Conservation (phyloP, 768 basidiomycete species). For the Fistulinella prunicolor region DNA sequence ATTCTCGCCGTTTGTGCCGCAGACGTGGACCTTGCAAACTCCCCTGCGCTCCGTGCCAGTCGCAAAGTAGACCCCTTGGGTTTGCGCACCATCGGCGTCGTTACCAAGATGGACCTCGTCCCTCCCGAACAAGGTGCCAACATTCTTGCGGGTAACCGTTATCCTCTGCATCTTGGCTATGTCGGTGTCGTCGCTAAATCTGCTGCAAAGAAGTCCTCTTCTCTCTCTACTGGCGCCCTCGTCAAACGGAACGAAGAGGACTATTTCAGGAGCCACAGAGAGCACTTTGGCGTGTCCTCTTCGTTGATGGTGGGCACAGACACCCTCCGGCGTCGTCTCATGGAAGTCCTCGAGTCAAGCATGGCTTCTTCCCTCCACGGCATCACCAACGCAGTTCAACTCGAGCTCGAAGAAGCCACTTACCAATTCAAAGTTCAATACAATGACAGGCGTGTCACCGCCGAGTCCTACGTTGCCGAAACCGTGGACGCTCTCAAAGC, state of each 20-base stretch:
- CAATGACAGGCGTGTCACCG: constrained; percentile 91
- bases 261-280: constrained; percentile 63
- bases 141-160: constrained; percentile 86
- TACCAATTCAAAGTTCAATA: constrained; percentile 99
- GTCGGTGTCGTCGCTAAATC: constrained; percentile 94
- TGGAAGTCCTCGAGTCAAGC: constrained; percentile 96
- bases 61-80: constrained; percentile 94
- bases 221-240: constrained; percentile 48
- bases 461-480: constrained; percentile 97
- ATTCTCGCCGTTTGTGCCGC: constrained; percentile 98
- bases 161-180: constrained; percentile 96
- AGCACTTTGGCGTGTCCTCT: constrained; percentile 57
- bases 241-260: constrained; percentile 59
- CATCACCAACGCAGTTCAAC: constrained; percentile 95
- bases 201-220: constrained; percentile 50
- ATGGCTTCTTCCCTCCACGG: constrained; percentile 96
- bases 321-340: constrained; percentile 83
- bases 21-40: constrained; percentile 98
- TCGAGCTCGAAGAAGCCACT: constrained; percentile 93
- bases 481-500: constrained; percentile 91
- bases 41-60: constrained; percentile 90
- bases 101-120: constrained; percentile 99
- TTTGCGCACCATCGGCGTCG: constrained; percentile 91
- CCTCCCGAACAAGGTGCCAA: constrained; percentile 75
- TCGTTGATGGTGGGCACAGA: constrained; percentile 88